Conservation (phyloP, 805 yeast genomes). For the Candida hispaniensis region DNA sequence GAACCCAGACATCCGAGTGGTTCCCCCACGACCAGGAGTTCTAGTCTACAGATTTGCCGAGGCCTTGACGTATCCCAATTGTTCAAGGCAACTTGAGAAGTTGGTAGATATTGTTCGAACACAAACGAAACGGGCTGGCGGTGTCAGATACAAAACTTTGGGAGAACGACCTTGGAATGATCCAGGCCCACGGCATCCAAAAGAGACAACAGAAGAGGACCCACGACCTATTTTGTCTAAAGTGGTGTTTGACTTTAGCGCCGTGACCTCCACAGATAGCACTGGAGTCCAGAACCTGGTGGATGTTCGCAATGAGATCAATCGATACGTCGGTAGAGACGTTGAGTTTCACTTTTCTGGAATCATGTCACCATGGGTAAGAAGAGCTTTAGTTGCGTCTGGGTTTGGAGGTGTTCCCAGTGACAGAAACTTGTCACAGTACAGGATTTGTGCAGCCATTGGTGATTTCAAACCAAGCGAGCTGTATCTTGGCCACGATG, state of each 20-base stretch:
- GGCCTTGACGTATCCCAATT: conserved; percentile 71
- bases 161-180: conserved; percentile 86
- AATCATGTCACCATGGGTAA: conserved; percentile 75
- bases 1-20: conserved; percentile 50
- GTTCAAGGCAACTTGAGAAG: conserved; percentile 59
- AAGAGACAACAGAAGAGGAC: conserved; percentile 31
- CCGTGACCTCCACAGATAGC: conserved; percentile 64
- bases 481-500: conserved; percentile 4
- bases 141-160: conserved; percentile 28
- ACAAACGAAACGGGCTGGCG: conserved; percentile 49
- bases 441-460: conserved; percentile 6
- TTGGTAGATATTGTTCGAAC: conserved; percentile 57
- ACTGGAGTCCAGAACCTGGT: conserved; percentile 70
- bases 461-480: too few species aligned
- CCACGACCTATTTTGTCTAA: conserved; percentile 57
- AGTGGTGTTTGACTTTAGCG: conserved; percentile 70
- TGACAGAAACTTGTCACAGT: conserved; percentile 8
- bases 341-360: conserved; percentile 89
- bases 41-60: conserved; percentile 76
- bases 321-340: conserved; percentile 65
- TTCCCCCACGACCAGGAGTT: conserved; percentile 85
- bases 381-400: conserved; percentile 59
- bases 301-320: conserved; percentile 63
- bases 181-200: conserved; percentile 47
- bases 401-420: conserved; percentile 54